Percentiles rank a stretch among this genome's conserved stretches.
Conservation (phyloP, 1,284 basidiomycete genomes). For the Austropuccinia psidii region DNA sequence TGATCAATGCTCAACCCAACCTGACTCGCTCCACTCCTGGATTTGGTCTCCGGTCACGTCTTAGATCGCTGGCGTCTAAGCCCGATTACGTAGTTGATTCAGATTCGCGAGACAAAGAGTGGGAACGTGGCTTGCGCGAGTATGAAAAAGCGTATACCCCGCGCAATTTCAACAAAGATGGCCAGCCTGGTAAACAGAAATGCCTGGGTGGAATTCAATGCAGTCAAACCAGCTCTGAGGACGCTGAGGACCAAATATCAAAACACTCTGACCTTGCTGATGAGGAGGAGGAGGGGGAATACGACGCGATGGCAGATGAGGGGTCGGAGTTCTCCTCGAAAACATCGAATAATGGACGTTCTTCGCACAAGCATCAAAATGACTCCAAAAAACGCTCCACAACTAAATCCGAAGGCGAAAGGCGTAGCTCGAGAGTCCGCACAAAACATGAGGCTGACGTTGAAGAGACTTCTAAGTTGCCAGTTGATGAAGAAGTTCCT, state of each 20-base stretch:
- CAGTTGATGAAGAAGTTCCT: slow-evolving; percentile 16
- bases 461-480: slow-evolving; percentile 18
- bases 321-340: no score
- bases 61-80: slow-evolving; percentile 17
- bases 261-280: neutral
- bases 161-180: neutral
- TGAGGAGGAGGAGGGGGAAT: neutral
- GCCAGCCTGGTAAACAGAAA: slow-evolving; percentile 8
- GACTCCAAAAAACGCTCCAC: neutral
- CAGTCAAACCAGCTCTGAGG: slow-evolving; percentile 21
- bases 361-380: neutral
- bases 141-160: neutral
- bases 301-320: neutral
- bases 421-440: slow-evolving; percentile 15
- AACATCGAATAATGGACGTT: neutral
- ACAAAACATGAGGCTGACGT: slow-evolving; percentile 11
- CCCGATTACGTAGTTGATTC: slow-evolving; percentile 33
- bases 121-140: slow-evolving; percentile 2
- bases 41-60: slow-evolving; percentile 19
- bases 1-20: slow-evolving; percentile 4
- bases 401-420: slow-evolving; percentile 24
- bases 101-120: slow-evolving; percentile 20
- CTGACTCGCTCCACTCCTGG: slow-evolving; percentile 16
- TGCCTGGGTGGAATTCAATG: neutral
- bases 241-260: slow-evolving; percentile 9